Evolutionary conservation across 2,329 filamentous ascomycete genomes (phyloP).

Genomic region (Pyricularia pennisetigena): DNA sequence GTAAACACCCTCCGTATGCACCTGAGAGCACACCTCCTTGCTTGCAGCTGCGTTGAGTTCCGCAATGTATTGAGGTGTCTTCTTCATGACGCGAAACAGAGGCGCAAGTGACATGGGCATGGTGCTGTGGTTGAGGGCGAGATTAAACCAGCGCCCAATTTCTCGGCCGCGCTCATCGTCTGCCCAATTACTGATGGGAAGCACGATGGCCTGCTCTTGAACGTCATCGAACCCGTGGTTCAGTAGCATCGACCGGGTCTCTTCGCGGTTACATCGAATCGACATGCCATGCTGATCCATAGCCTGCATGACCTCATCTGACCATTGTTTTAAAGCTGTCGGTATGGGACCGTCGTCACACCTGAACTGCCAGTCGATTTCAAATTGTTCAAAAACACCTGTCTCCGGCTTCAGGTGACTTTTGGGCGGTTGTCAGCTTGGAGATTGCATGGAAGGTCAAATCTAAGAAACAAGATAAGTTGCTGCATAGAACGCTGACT

Average conservation of each 20-base stretch:
- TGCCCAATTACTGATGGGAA: constrained; percentile 70
- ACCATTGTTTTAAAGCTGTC: constrained; percentile 55
- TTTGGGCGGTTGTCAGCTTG: constrained; percentile 12
- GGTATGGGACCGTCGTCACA: constrained; percentile 58
- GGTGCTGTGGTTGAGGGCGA: constrained; percentile 63
- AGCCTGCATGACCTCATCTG: constrained; percentile 54
- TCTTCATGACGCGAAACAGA: constrained; percentile 55
- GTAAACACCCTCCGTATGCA: constrained; percentile 40
- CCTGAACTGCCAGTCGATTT: constrained; percentile 73
- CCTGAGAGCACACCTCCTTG: constrained; percentile 58
- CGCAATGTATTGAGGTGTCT: constrained; percentile 51
- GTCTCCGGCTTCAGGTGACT: constrained; percentile 68
- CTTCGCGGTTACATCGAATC: constrained; percentile 45
- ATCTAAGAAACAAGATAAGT: background rate
- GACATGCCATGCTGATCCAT: constrained; percentile 57
- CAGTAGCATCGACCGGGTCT: constrained; percentile 50
- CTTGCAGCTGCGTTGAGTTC: constrained; percentile 53
- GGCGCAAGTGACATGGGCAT: constrained; percentile 66
- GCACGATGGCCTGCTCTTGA: constrained; percentile 54
- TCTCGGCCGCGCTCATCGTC: constrained; percentile 52
- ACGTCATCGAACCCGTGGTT: constrained; percentile 73
- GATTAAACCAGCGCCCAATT: constrained; percentile 75
- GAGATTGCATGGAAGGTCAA: background rate
- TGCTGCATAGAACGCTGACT: constrained; percentile 16
- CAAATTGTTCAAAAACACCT: constrained; percentile 77